Evolutionary conservation across 768 basidiomycete genomes (phyloP).

Genomic region (Termitomyces sp.): DNA sequence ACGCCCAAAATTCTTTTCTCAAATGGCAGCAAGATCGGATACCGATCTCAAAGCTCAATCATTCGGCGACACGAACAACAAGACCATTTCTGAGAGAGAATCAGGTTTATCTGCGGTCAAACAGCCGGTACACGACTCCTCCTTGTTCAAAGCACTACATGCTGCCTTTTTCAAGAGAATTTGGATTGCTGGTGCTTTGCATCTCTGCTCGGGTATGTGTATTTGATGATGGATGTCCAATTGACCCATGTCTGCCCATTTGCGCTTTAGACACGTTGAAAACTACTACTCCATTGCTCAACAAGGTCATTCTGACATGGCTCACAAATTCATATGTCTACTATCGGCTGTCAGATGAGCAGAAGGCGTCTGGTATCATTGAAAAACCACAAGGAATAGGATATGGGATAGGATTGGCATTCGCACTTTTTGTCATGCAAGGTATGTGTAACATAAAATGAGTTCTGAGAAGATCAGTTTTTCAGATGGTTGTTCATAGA

Average conservation of each 20-base stretch:
- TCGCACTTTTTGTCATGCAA: slow-evolving; percentile 59
- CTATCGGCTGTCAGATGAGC: slow-evolving; percentile 26
- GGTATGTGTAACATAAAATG: slow-evolving; percentile 22
- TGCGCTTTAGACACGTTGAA: slow-evolving; percentile 35
- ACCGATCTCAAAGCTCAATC: neutral
- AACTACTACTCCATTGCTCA: slow-evolving; percentile 51
- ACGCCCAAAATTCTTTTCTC: slow-evolving; percentile 20
- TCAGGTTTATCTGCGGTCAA: neutral
- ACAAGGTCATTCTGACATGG: slow-evolving; percentile 56
- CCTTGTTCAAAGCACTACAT: slow-evolving; percentile 42
- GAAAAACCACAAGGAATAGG: slow-evolving; percentile 43
- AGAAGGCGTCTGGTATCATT: slow-evolving; percentile 28
- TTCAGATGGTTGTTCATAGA: slow-evolving; percentile 19
- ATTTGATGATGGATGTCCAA: neutral
- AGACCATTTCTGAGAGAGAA: neutral
- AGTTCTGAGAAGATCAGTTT: neutral
- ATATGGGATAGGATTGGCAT: slow-evolving; percentile 55
- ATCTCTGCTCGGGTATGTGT: slow-evolving; percentile 33
- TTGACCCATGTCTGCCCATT: slow-evolving; percentile 1
- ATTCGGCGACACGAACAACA: neutral
- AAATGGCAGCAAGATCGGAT: neutral
- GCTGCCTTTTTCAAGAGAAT: slow-evolving; percentile 40
- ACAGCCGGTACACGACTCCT: slow-evolving; percentile 33
- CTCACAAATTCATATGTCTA: slow-evolving; percentile 43
- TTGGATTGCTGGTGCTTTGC: slow-evolving; percentile 42